These are phyloP conservation scores for Penicillium sclerotiorum DNA, from an alignment of 2,329 filamentous ascomycete species.

Conservation along the genomic window DNA sequence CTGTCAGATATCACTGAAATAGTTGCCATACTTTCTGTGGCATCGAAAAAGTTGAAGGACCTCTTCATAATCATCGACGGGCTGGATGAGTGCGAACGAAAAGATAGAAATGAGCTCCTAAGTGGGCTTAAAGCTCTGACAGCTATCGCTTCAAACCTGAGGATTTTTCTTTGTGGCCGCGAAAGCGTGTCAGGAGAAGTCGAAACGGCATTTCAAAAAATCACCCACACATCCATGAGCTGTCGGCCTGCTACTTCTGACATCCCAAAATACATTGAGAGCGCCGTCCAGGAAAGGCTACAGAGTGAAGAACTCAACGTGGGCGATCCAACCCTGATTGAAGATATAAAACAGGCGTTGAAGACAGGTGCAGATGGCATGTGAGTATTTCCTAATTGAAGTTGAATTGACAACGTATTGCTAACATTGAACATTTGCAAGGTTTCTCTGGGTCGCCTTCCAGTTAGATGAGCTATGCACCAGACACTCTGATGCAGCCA, in stretches of 20 bases:
- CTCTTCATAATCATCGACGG: background rate
- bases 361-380: background rate
- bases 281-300: background rate
- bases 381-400: background rate
- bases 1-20: background rate
- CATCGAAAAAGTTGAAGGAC: background rate
- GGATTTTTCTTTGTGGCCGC: background rate
- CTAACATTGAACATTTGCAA: background rate
- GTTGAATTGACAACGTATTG: background rate
- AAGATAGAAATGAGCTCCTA: background rate
- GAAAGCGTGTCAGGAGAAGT: background rate
- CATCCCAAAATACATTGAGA: background rate
- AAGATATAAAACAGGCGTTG: slow-evolving; percentile 1
- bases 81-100: background rate
- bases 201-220: background rate
- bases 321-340: background rate
- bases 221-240: background rate
- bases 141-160: background rate
- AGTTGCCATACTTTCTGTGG: background rate
- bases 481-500: background rate
- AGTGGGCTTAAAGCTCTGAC: background rate
- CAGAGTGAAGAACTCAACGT: slow-evolving; percentile 1
- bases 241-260: background rate
- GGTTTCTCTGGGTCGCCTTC: slow-evolving; percentile 8
- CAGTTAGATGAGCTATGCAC: slow-evolving; percentile 4